Evolutionary conservation across 2,329 filamentous ascomycete species (phyloP).

Genomic region (Macrophomina tecta): DNA sequence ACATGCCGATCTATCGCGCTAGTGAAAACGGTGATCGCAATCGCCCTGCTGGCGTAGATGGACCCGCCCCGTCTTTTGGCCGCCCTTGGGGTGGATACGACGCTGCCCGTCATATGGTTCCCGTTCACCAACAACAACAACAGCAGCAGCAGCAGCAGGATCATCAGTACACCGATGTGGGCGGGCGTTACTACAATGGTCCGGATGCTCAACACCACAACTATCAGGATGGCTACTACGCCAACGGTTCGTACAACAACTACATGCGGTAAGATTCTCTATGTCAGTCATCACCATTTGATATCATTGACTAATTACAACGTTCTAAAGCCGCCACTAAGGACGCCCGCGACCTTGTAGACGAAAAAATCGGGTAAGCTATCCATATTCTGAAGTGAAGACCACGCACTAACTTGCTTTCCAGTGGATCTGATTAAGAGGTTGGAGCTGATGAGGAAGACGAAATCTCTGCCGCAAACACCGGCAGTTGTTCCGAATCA

Average conservation of each 20-base stretch:
- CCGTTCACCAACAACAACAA: background rate
- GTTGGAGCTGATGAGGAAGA: too few relatives aligned
- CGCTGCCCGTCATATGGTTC: background rate
- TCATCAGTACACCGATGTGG: conserved; percentile 8
- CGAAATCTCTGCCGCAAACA: background rate
- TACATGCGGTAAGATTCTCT: background rate
- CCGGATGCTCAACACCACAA: conserved; percentile 10
- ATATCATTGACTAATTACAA: conserved; percentile 6
- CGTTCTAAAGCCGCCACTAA: background rate
- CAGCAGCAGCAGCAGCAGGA: conserved; percentile 1
- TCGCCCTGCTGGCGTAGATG: background rate
- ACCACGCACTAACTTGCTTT: background rate
- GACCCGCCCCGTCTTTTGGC: background rate
- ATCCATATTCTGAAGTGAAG: background rate
- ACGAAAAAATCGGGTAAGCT: background rate
- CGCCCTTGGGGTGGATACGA: conserved; percentile 14
- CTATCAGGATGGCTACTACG: conserved; percentile 14
- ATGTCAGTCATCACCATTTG: background rate
- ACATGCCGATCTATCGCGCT: background rate
- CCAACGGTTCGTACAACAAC: background rate
- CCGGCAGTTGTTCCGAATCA: background rate
- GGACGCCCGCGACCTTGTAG: background rate
- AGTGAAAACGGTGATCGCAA: background rate
- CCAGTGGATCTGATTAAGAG: too few relatives aligned
- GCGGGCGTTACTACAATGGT: conserved; percentile 23